Evolutionary conservation across 495 filamentous ascomycete species (phyloP), one percentile per base, ranked within the genome.

Genomic region (Aspergillus cavernicola): DNA sequence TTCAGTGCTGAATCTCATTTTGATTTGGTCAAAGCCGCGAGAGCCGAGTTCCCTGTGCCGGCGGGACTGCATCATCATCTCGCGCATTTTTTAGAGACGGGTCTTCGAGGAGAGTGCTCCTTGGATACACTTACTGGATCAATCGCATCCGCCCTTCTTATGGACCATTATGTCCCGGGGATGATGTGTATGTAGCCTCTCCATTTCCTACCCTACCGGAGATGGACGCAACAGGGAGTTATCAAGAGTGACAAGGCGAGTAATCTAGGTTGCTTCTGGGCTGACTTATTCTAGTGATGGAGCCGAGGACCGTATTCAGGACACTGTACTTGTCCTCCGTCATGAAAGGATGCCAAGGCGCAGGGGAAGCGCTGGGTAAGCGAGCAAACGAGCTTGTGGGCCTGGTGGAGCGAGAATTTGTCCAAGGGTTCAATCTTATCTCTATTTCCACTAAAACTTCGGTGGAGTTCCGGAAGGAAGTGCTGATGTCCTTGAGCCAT

Each of bases 121-220:
- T 20, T 50, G n/a, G 22, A 46, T 10, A 45, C 32, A 9, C 48
- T 65, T 16, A 57, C 55, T n/a, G 52, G 53, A 6, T 50, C 65
- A 16, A 59, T 67, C n/a, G 45, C 65, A 35, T 72, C 58, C 1
- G 63, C 65, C 4, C 47, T 72, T 3, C 45, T 72, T 2, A 59
- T 68, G 43, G 66, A 72, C 44, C 50, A 56, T 31, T 68, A 69
- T 57, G 52, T 65, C 4, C 61, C 62, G 11, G 52, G 57, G 10
- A 68, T 66, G 49, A 47, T 65, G 31, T 28, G 60, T 72, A 44
- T 46, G 61, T 64, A 28, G 19, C 32, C 47, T 33, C 19, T 35
- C 26, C 29, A 31, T 23, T 19, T 28, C 32, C 28, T n/a, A 40
- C 22, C 29, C 35, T 29, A n/a, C n/a, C n/a, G n/a, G n/a, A n/a